These are phyloP conservation scores for Gymnopus androsaceus DNA, from an alignment of 1,284 basidiomycete species.

Conservation along the genomic window DNA sequence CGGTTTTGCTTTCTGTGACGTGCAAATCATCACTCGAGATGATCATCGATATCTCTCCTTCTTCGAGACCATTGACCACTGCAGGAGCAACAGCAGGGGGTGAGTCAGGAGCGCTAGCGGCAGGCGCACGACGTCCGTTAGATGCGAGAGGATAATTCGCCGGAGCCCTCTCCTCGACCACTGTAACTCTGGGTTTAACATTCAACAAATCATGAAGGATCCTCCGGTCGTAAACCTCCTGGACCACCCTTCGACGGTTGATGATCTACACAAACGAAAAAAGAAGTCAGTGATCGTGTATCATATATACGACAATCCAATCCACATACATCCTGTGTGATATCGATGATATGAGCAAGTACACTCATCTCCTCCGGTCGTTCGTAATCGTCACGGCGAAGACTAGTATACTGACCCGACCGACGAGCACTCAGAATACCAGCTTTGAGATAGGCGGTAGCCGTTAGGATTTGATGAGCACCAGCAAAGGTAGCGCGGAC, in stretches of 20 bases:
- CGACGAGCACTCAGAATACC: slow-evolving; percentile 58
- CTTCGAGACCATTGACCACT: background rate
- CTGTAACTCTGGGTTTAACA: slow-evolving; percentile 38
- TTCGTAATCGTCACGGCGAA: slow-evolving; percentile 41
- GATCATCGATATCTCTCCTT: background rate
- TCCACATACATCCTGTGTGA: slow-evolving; percentile 75
- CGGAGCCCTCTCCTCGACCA: slow-evolving; percentile 16
- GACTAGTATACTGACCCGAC: slow-evolving; percentile 44
- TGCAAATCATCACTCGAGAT: background rate
- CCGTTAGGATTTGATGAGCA: slow-evolving; percentile 82
- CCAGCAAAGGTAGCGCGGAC: slow-evolving; percentile 86
- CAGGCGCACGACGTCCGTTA: background rate
- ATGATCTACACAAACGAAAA: slow-evolving; percentile 52
- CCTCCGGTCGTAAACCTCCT: slow-evolving; percentile 68
- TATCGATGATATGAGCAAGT: slow-evolving; percentile 77
- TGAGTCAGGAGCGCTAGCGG: slow-evolving; percentile 16
- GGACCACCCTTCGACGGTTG: slow-evolving; percentile 68
- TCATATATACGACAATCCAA: too few relatives aligned
- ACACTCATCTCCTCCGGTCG: slow-evolving; percentile 77
- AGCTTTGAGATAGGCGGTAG: slow-evolving; percentile 57
- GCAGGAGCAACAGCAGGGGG: background rate
- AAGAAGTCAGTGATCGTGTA: slow-evolving; percentile 15
- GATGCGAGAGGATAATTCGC: background rate
- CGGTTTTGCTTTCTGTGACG: background rate
- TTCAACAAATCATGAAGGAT: slow-evolving; percentile 64